Conservation (phyloP, 139 green algal genomes). For the Deuterostichococcus epilithicus region DNA sequence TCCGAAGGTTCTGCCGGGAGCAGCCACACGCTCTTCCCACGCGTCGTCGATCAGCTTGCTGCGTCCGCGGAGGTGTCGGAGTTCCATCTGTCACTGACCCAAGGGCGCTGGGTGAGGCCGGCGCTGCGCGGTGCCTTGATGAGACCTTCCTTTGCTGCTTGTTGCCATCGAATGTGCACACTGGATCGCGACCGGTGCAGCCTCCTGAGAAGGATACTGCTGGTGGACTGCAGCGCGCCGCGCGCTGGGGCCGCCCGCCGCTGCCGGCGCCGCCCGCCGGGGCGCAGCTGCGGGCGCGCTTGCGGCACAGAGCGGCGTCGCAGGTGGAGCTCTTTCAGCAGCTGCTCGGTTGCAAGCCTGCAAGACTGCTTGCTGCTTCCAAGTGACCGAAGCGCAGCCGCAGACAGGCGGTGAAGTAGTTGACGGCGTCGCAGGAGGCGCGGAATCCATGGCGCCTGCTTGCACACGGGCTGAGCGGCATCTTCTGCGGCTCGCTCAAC, state of each 20-base stretch:
- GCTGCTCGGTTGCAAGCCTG: no score
- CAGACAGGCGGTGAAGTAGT: not conserved
- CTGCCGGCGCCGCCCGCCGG: conserved; percentile 7
- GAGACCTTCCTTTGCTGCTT: not conserved
- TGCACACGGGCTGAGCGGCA: conserved; percentile 47
- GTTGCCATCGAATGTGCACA: not conserved
- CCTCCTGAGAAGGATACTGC: not conserved
- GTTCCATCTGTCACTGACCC: conserved; percentile 41
- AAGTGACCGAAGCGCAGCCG: not conserved
- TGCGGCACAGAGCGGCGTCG: not conserved
- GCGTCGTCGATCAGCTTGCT: conserved; percentile 22
- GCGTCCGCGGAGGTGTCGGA: conserved; percentile 6
- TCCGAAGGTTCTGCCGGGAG: not conserved
- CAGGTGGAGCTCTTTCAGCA: not conserved
- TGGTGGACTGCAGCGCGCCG: conserved; percentile 2
- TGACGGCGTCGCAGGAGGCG: not conserved
- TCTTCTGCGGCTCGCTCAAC: conserved; percentile 65
- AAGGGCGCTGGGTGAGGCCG: conserved; percentile 48
- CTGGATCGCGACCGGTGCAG: not conserved
- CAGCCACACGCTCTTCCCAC: conserved; percentile 12
- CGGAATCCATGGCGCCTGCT: conserved; percentile 36
- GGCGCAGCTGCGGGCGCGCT: conserved; percentile 5
- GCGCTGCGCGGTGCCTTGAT: not conserved
- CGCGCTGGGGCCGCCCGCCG: not conserved
- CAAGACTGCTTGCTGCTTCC: no score